These are phyloP conservation scores for Pythium volutum DNA, from an alignment of 352 stramenopile genomes.

Conservation along the genomic window DNA sequence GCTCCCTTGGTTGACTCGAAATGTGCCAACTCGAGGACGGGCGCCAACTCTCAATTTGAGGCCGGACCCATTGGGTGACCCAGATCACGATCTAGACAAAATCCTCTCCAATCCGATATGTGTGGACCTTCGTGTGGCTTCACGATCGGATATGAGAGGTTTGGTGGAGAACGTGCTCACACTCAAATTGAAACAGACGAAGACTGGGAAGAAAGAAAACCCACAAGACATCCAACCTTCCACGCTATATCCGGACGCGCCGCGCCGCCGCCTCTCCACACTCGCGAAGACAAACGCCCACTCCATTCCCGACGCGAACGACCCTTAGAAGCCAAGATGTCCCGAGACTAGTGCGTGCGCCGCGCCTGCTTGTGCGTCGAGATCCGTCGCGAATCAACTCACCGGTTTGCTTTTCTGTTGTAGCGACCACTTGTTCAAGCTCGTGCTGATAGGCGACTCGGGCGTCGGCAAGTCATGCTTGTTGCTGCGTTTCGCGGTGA, in stretches of 20 bases:
- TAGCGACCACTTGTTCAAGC: constrained; percentile 96
- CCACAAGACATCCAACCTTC: background rate
- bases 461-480: constrained; percentile 99
- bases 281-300: constrained; percentile 3
- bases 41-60: constrained; percentile 2
- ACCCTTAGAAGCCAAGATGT: constrained; percentile 41
- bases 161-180: constrained; percentile 20
- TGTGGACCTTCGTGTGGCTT: constrained; percentile 1
- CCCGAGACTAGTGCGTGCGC: constrained; percentile 65
- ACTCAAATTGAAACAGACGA: constrained; percentile 20
- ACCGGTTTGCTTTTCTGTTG: constrained; percentile 3
- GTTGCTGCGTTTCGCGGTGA: constrained; percentile 94
- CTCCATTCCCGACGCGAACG: background rate
- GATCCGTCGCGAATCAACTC: background rate
- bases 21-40: constrained; percentile 2
- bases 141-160: constrained; percentile 15
- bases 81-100: constrained; percentile 5
- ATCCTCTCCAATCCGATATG: background rate
- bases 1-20: background rate
- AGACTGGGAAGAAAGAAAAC: constrained; percentile 21
- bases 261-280: background rate
- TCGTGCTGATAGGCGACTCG: constrained; percentile 98
- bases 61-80: constrained; percentile 3
- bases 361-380: background rate
- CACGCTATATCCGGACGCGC: constrained; percentile 10